Base-by-base conservation (phyloP, 495 filamentous ascomycete genomes). In the Penicillium simplicissimum region DNA sequence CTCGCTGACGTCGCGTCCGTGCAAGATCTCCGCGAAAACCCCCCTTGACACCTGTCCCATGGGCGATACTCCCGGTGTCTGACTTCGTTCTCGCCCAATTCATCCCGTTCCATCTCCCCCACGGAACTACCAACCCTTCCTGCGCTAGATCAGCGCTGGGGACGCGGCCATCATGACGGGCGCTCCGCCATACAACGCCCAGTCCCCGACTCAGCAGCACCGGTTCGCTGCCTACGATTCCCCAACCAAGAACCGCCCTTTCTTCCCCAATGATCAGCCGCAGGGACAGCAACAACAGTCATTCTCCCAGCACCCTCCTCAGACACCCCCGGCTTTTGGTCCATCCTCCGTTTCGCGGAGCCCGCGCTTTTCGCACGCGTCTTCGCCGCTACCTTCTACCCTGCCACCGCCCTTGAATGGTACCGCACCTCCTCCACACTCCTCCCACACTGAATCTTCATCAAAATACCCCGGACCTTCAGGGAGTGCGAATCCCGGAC, bases 311-410 rank as follows among this genome's bases (percentile, higher is more conserved):
- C 76, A 74, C 58, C 84, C 69, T 77, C 87, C 69, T 70, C 87
- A 71, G 76, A 85, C 70, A 61, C 83, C 75, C 58, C 84, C 69
- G 68, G 78, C 69, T 74, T 87, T 71, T 70, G 77, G 68, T 23
- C 78, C 86, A 40, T 81, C 82, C 59, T 81, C 86, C 58, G 70
- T 82, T 63, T 68, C 82, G 43, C 83, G 63, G 76, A 86, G 74
- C 75, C 85, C 71, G 74, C 79, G 70, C 71, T 82, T 71, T 70
- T 75, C 64, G 67, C 77, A 74, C 79, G 82, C 70, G 77, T 84
- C 71, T 73, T 81, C 76, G 79, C 76, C 77, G 21, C 65, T 79
- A 76, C 71, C 85, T 71, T 71, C 79, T 72, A 56, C 80, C 60
- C 60, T 80, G 69, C 72, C 81, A 70, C 74, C 82, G 71, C 65